These are phyloP conservation scores for Phylloboletellus chloephorus DNA, from an alignment of 1,284 basidiomycete genomes.

Conservation along the genomic window DNA sequence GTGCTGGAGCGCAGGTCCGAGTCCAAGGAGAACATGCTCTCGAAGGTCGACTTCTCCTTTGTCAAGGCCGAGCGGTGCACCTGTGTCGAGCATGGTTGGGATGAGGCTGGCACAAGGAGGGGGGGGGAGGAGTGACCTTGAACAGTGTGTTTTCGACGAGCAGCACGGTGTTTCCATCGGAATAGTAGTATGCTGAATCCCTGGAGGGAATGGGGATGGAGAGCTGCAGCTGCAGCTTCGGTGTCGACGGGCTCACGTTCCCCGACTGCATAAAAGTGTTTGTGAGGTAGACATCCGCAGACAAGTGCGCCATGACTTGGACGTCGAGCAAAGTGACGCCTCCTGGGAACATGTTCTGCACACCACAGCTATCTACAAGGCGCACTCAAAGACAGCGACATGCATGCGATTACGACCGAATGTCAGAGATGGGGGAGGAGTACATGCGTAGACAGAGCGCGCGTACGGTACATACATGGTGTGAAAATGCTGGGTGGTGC, in stretches of 20 bases:
- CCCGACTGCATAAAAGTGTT: constrained; percentile 32
- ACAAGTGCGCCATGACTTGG: constrained; percentile 26
- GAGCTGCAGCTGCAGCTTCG: constrained; percentile 31
- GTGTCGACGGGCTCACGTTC: constrained; percentile 29
- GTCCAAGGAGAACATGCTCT: constrained; percentile 48
- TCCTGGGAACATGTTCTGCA: no score
- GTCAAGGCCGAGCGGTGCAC: constrained; percentile 47
- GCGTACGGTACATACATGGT: constrained; percentile 30
- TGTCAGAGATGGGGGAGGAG: constrained; percentile 13
- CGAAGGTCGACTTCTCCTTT: constrained; percentile 48
- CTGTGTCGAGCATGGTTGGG: constrained; percentile 25
- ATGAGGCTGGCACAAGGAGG: constrained; percentile 4
- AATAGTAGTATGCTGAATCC: constrained; percentile 30
- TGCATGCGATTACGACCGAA: constrained; percentile 19
- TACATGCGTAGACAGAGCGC: constrained; percentile 22
- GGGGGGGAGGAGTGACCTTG: constrained; percentile 34
- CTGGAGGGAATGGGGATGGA: constrained; percentile 32
- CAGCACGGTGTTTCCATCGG: constrained; percentile 44
- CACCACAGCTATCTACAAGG: no score
- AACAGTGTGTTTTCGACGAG: constrained; percentile 44
- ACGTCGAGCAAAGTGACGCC: not conserved
- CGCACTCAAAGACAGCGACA: constrained; percentile 20
- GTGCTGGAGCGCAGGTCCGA: constrained; percentile 28
- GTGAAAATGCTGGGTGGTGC: constrained; percentile 23
- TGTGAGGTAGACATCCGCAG: constrained; percentile 31